Percentiles rank a stretch among this genome's conserved stretches.
These are phyloP conservation scores for Gentiana straminea DNA, from an alignment of 257 asterid genomes.

Conservation along the genomic window DNA sequence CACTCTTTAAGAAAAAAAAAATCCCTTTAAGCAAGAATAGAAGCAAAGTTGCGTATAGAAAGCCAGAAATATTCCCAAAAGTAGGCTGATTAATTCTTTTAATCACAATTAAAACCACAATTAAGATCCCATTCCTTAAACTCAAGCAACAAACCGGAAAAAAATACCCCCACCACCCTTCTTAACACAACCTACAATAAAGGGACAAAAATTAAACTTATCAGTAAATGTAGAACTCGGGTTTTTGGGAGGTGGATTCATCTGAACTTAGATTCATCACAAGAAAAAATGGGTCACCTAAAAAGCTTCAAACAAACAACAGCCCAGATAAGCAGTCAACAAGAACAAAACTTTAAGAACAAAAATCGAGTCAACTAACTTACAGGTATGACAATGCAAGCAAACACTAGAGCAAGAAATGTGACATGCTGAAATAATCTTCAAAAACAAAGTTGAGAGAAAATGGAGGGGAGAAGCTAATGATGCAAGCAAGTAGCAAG, in stretches of 20 bases:
- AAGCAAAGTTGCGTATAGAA: background rate
- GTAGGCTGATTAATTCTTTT: conserved; percentile 1
- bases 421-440: conserved; percentile 18
- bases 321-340: background rate
- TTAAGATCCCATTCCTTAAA: conserved; percentile 10
- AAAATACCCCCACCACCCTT: background rate
- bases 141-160: conserved; percentile 11
- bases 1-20: too few species aligned
- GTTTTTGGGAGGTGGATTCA: background rate
- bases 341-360: background rate
- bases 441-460: conserved; percentile 19
- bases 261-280: conserved; percentile 1
- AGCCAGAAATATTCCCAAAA: background rate
- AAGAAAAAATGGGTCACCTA: background rate
- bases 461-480: conserved; percentile 10
- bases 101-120: conserved; percentile 9
- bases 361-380: background rate
- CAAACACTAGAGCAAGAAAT: conserved; percentile 12
- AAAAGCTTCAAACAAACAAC: background rate
- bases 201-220: too few species aligned
- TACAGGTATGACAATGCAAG: conserved; percentile 15
- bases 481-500: conserved; percentile 1
- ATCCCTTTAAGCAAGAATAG: too few species aligned
- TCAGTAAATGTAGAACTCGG: background rate
- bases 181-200: too few species aligned